Conservation (phyloP, 2,329 filamentous ascomycete genomes). For the Fusarium floridanum region DNA sequence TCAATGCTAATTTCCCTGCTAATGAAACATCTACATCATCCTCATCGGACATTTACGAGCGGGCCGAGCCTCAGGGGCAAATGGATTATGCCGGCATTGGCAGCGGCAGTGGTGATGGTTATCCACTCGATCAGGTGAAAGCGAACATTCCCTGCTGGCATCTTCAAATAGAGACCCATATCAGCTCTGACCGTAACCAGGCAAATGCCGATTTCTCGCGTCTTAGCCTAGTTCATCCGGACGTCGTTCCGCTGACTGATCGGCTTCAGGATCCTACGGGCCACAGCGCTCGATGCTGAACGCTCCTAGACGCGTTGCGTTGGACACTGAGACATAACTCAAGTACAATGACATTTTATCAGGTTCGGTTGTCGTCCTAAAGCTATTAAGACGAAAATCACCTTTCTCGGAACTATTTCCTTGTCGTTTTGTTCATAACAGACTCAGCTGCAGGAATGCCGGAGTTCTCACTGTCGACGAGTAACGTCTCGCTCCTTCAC, state of each 20-base stretch:
- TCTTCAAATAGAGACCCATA: background rate
- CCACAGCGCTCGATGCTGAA: background rate
- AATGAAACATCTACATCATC: too few species aligned
- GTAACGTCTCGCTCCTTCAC: background rate
- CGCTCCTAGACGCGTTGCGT: background rate
- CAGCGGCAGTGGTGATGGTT: background rate
- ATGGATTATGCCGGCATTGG: background rate
- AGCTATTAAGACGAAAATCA: background rate
- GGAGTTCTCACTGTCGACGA: background rate
- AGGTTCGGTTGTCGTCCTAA: background rate
- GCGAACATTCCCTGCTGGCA: too few species aligned
- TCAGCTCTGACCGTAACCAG: background rate
- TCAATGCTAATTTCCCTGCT: background rate
- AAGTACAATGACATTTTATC: background rate
- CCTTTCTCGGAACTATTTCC: background rate
- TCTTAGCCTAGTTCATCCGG: background rate
- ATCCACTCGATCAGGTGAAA: background rate
- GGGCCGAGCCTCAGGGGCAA: background rate
- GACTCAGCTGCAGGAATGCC: background rate
- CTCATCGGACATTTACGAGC: background rate
- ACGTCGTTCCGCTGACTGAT: background rate
- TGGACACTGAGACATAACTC: background rate
- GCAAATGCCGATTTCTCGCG: too few species aligned
- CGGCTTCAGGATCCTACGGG: background rate
- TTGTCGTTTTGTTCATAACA: background rate